Base-by-base conservation (phyloP, 495 filamentous ascomycete species). In the Penicillium samsonianum region DNA sequence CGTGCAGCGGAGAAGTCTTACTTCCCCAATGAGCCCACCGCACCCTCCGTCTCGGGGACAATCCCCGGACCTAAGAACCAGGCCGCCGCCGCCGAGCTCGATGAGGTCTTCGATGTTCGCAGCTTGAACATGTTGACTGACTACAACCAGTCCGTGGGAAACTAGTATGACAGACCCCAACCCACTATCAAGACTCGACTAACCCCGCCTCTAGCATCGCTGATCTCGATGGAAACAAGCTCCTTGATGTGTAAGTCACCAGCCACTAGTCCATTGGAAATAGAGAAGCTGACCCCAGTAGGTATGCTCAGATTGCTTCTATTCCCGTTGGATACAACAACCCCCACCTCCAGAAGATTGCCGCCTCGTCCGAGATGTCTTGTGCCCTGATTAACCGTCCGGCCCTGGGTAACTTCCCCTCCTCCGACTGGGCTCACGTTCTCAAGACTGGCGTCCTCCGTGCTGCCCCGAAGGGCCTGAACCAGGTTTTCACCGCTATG, bases 291-390 rank as follows among this genome's bases (percentile, higher is more conserved):
- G 45, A 53, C 51, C 17, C 52, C 46, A 53, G 53, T 62, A 91
- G 88, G 56, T 94, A 94, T 61, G 89, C 92, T 41, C 93, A 98
- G 76, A 98, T 98, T 67, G 94, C 94, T 63, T 97, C 93, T 23
- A 98, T 98, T 69, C 93, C 93, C 28, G 80, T 98, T 55, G 94
- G 94, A 48, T 98, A 98, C 83, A 96, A 91, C 83, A 98, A 98
- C 75, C 90, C 92, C 22, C 72, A 80, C 62, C 82, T 98, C 51
- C 77, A 81, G 57, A 78, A 86, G 67, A 85, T 87, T 28, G 90
- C 90, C 35, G 78, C 77, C 52, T 87, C 85, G 61, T 83, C 85
- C 26, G 87, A 95, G 68, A 96, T 96, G 90, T 79, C 84, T 68
- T 85, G 80, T 54, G 84, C 89, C 40, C 67, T 97, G 61, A 91